These are phyloP conservation scores for Fusarium musae DNA, from an alignment of 2,329 filamentous ascomycete genomes.

Conservation along the genomic window DNA sequence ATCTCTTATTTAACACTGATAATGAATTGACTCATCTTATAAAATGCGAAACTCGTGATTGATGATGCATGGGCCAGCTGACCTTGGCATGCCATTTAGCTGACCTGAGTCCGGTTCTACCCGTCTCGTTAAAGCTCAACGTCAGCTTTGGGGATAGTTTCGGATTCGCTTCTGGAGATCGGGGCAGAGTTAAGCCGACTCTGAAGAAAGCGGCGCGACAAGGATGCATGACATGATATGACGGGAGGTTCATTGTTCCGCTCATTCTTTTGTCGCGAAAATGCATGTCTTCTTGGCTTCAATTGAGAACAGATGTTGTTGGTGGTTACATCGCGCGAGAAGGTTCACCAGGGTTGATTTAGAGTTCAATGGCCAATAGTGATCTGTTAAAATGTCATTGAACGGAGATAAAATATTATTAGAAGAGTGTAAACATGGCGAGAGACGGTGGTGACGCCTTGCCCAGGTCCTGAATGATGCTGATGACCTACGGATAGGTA, in stretches of 20 bases:
- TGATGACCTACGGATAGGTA: too few species aligned
- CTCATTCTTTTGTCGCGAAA: background rate
- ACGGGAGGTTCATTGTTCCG: background rate
- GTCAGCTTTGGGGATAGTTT: slow-evolving; percentile 8
- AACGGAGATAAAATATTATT: background rate
- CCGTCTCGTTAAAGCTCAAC: background rate
- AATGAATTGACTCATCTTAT: slow-evolving; percentile 14
- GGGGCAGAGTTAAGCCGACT: slow-evolving; percentile 10
- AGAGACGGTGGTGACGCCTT: background rate
- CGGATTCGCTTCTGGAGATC: background rate
- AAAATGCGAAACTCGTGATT: background rate
- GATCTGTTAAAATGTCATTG: background rate
- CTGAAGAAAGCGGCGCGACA: background rate
- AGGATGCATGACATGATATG: background rate
- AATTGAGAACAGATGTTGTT: background rate
- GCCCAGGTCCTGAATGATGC: background rate
- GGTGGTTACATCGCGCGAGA: background rate
- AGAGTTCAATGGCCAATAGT: background rate
- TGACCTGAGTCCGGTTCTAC: slow-evolving; percentile 15
- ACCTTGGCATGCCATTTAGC: background rate
- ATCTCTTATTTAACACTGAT: background rate
- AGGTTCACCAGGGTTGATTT: background rate
- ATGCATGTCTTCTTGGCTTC: background rate
- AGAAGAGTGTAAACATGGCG: background rate
- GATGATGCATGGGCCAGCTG: slow-evolving; percentile 3